phyloP scores from a whole-genome alignment of 441 rosid genomes.

The Euphorbia neoarborescens region DNA sequence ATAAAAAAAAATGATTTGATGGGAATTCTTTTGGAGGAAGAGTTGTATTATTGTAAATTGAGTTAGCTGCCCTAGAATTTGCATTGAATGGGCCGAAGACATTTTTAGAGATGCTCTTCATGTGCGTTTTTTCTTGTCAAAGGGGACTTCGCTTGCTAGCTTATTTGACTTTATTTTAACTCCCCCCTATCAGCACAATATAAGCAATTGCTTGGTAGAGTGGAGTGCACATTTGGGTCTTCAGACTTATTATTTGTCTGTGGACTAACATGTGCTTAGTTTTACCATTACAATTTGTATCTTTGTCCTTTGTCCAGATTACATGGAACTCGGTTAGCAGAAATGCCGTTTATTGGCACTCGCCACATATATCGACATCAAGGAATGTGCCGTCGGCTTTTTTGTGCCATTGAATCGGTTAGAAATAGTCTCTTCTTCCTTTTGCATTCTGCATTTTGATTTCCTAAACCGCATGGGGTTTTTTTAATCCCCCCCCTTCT shows the following conservation, averaged over 20 bases:
- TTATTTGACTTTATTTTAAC: not conserved
- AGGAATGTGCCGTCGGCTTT: constrained; percentile 96
- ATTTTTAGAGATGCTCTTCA: not conserved
- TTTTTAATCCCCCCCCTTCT: constrained; percentile 14
- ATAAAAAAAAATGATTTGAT: not conserved
- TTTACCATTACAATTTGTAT: constrained; percentile 12
- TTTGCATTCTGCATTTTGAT: not conserved
- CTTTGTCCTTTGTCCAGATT: constrained; percentile 48
- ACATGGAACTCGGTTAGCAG: constrained; percentile 76
- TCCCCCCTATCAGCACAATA: not conserved
- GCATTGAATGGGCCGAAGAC: not conserved
- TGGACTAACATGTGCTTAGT: constrained; percentile 13
- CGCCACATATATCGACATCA: constrained; percentile 91
- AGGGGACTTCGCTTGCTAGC: not conserved
- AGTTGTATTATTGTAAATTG: not conserved
- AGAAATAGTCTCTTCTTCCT: constrained; percentile 22
- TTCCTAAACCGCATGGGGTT: constrained; percentile 4
- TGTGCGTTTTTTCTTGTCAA: not conserved
- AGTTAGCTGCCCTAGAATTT: not conserved
- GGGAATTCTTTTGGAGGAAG: constrained; percentile 1
- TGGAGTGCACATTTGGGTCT: constrained; percentile 6
- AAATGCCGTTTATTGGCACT: constrained; percentile 98
- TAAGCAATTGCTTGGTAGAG: not conserved
- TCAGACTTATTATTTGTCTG: constrained; percentile 8
- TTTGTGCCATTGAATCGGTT: constrained; percentile 78